A percentile compares a stretch with the other conserved stretches of the same genome.
These are phyloP conservation scores for Clathrus columnatus DNA, from an alignment of 768 basidiomycete genomes.

Conservation along the genomic window DNA sequence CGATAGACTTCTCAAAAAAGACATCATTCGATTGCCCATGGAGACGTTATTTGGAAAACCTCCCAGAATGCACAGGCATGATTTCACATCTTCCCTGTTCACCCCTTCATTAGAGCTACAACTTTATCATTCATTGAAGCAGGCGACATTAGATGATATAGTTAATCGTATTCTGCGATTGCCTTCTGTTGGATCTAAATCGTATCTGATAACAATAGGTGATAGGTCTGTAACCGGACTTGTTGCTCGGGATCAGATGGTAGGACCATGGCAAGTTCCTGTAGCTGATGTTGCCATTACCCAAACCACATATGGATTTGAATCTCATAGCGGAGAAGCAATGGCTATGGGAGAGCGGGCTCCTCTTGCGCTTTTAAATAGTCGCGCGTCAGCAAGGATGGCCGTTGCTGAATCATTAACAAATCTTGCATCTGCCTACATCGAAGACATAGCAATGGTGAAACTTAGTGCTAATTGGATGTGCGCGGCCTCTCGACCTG, in stretches of 20 bases:
- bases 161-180: constrained; percentile 78
- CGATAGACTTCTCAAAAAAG: constrained; percentile 67
- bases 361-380: constrained; percentile 77
- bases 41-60: constrained; percentile 94
- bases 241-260: constrained; percentile 96
- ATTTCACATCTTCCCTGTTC: constrained; percentile 38
- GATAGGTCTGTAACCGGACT: constrained; percentile 92
- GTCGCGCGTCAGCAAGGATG: constrained; percentile 91
- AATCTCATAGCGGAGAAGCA: constrained; percentile 76
- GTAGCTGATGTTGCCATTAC: constrained; percentile 97
- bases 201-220: constrained; percentile 97
- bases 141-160: constrained; percentile 50
- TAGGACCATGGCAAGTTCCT: constrained; percentile 97
- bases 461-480: constrained; percentile 99
- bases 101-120: constrained; percentile 53
- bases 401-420: constrained; percentile 91
- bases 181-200: constrained; percentile 90
- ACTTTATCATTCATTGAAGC: constrained; percentile 31
- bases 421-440: constrained; percentile 76
- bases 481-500: constrained; percentile 84
- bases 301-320: constrained; percentile 88
- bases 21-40: constrained; percentile 88
- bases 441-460: constrained; percentile 59
- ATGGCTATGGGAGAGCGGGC: constrained; percentile 99
- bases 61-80: constrained; percentile 79